Conservation (phyloP, 805 yeast genomes). For the Scheffersomyces lignosus region DNA sequence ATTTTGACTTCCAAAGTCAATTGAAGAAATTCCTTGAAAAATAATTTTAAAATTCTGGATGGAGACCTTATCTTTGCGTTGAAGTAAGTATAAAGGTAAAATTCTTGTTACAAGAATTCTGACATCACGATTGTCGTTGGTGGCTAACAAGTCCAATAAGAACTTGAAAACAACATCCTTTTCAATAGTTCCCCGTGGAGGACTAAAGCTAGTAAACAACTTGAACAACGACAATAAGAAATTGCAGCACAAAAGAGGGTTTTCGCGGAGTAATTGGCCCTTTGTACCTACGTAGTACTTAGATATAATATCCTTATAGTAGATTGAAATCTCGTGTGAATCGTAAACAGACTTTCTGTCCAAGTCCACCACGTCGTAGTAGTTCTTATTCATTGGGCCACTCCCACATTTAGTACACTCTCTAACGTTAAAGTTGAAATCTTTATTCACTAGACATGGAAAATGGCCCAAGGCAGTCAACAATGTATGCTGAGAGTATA, state of each 20-base stretch:
- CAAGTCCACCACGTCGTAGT: constrained; percentile 22
- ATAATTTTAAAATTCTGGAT: constrained; percentile 46
- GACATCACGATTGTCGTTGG: constrained; percentile 51
- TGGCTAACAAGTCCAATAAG: constrained; percentile 37
- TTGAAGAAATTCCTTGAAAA: constrained; percentile 40
- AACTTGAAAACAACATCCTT: constrained; percentile 37
- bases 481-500: constrained; percentile 22
- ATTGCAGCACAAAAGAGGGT: constrained; percentile 36
- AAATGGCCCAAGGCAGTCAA: constrained; percentile 42
- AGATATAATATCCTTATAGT: constrained; percentile 25
- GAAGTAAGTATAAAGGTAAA: constrained; percentile 52
- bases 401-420: constrained; percentile 42
- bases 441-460: constrained; percentile 42
- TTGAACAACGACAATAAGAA: constrained; percentile 49
- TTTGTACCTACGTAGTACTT: constrained; percentile 14
- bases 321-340: constrained; percentile 17
- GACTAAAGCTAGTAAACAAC: constrained; percentile 53
- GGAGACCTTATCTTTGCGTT: constrained; percentile 34
- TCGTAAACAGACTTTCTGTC: constrained; percentile 23
- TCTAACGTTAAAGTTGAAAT: constrained; percentile 27
- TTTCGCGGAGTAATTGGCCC: constrained; percentile 8
- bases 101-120: constrained; percentile 53
- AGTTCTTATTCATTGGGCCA: constrained; percentile 17
- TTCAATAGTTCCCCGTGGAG: constrained; percentile 36
- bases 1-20: constrained; percentile 31